These are phyloP conservation scores for Diplodia mutila DNA, from an alignment of 2,329 filamentous ascomycete species.

Conservation along the genomic window DNA sequence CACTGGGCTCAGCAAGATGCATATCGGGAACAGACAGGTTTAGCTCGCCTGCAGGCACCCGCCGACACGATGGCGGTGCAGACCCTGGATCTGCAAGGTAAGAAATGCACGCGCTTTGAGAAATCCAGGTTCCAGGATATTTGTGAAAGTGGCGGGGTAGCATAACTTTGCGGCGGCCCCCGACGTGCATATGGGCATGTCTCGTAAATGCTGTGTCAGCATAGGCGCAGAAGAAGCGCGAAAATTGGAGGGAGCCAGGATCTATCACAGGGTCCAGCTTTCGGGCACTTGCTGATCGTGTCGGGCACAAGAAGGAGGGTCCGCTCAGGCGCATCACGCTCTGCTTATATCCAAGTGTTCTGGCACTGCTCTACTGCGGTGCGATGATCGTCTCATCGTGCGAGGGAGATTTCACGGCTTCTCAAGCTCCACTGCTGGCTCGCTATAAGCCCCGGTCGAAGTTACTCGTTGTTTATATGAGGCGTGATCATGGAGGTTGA, in stretches of 20 bases:
- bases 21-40: neutral
- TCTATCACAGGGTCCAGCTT: neutral
- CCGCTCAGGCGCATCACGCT: no score
- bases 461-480: neutral
- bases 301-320: no score
- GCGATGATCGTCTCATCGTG: neutral
- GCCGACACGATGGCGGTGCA: neutral
- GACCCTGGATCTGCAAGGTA: neutral
- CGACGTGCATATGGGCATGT: neutral
- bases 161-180: neutral
- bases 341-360: no score
- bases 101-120: neutral
- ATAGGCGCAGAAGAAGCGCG: neutral
- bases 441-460: neutral
- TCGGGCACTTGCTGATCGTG: no score
- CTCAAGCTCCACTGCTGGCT: neutral
- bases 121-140: neutral
- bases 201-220: neutral
- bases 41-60: neutral
- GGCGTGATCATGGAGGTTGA: neutral
- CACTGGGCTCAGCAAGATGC: neutral
- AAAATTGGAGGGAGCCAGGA: no score
- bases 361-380: neutral
- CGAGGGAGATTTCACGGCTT: neutral
- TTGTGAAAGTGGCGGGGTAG: neutral